Evolutionary conservation across 2,329 filamentous ascomycete species (phyloP), one percentile per base, ranked within the genome.

Genomic region (Dactylellina drechsleri): DNA sequence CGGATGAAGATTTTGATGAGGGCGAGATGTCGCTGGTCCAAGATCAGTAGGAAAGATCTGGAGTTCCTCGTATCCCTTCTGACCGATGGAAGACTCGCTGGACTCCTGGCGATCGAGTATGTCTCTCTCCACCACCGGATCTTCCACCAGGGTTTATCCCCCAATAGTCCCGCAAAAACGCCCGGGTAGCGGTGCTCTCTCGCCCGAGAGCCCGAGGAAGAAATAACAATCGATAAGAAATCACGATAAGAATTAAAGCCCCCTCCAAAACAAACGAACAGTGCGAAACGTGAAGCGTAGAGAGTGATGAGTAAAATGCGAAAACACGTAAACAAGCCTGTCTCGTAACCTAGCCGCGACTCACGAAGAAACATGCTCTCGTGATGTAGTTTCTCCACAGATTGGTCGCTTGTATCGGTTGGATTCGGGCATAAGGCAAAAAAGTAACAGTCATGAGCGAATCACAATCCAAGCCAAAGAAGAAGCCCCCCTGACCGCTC

Each of bases 121-220:
- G 31, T 36, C 31, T 36, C 31, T 36, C 31, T 10, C 31, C 31
- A 7, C 31, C 31, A 36, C 31, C 31, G 31, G 31, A 4, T 10
- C 31, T 36, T 36, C 31, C 31, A 36, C 31, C 31, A 36, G 31
- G 31, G 1, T 36, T 36, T 36, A 36, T 36, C 10, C 6, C 10
- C 31, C 31, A 7, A 36, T 7, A 36, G 31, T 36, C 31, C 31
- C 6, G 10, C 31, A 7, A 36, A 10, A 36, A 36, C 31, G 31
- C 31, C 31, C 6, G 23, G 23, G 23, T 23, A 23, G 23, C 4
- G 23, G 23, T 23, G 23, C 47, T 40, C 13, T 74, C 70, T 74
- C 70, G 70, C 40, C 40, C 70, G 70, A 74, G 70, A 74, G 62
- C 57, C 66, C 57, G 54, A 61, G 52, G n/a, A 36, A 41, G 50